Conservation (phyloP, 1,284 basidiomycete species). For the Puccinia polysora region DNA sequence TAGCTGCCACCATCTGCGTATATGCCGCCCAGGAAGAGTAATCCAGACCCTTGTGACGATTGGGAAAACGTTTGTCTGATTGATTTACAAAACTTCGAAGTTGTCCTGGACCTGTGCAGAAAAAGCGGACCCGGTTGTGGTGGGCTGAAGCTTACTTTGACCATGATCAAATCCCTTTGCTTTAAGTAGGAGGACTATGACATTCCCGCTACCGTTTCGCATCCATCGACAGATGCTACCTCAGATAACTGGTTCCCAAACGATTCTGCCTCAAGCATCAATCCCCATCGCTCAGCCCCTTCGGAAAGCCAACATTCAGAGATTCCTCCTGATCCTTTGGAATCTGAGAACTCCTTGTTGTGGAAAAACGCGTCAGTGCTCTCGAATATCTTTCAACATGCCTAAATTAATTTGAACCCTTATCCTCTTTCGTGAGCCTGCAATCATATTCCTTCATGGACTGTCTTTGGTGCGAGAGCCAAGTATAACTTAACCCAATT, state of each 20-base stretch:
- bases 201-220: neutral
- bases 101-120: conserved; percentile 3
- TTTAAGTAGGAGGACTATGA: conserved; percentile 18
- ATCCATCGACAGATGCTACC: neutral
- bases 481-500: no score
- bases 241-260: neutral
- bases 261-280: no score
- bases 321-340: neutral
- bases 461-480: no score
- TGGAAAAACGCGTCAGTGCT: conserved; percentile 17
- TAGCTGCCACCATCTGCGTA: no score
- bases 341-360: conserved; percentile 2
- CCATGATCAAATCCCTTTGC: neutral
- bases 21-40: conserved; percentile 3
- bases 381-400: neutral
- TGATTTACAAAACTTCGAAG: neutral
- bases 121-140: no score
- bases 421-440: neutral
- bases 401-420: neutral
- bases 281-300: neutral
- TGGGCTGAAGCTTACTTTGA: neutral
- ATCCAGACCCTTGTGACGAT: conserved; percentile 29
- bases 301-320: neutral
- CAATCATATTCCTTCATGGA: neutral
- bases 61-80: conserved; percentile 33